Conservation (phyloP, 768 basidiomycete species). For the Floccularia luteovirens region DNA sequence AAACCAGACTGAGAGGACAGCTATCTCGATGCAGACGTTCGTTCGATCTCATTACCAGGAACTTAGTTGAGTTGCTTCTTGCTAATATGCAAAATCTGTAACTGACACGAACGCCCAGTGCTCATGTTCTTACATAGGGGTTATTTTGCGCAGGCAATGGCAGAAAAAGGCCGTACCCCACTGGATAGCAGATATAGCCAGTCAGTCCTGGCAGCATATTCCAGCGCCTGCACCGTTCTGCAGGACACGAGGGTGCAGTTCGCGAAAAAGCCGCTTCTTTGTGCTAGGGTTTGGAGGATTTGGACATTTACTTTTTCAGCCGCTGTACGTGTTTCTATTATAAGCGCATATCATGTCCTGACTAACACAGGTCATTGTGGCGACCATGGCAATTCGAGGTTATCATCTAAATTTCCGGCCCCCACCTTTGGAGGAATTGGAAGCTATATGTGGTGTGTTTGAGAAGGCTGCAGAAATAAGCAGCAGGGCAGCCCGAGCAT, state of each 20-base stretch:
- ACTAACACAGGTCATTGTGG: conserved; percentile 37
- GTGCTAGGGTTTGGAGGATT: conserved; percentile 47
- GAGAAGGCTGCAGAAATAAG: conserved; percentile 33
- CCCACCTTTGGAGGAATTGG: conserved; percentile 36
- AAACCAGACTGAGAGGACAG: conserved; percentile 19
- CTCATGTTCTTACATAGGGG: conserved; percentile 48
- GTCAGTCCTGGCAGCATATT: conserved; percentile 46
- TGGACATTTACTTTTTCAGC: conserved; percentile 54
- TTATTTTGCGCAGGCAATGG: conserved; percentile 50
- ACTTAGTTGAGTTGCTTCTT: conserved; percentile 24
- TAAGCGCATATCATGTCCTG: neutral
- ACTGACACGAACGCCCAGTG: conserved; percentile 23
- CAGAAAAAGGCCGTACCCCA: conserved; percentile 38
- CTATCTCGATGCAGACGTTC: conserved; percentile 32
- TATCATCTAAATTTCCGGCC: conserved; percentile 35
- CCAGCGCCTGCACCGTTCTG: conserved; percentile 40
- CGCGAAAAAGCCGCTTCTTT: conserved; percentile 32
- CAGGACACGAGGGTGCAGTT: conserved; percentile 32
- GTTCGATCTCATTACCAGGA: conserved; percentile 37
- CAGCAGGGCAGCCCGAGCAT: conserved; percentile 39
- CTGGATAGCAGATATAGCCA: conserved; percentile 37
- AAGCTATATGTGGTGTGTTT: conserved; percentile 39
- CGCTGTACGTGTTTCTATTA: conserved; percentile 28
- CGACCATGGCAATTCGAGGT: conserved; percentile 43
- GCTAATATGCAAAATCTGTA: neutral